Evolutionary conservation across 1,284 basidiomycete species (phyloP), one percentile per base, ranked within the genome.

Genomic region (Puccinia polysora): DNA sequence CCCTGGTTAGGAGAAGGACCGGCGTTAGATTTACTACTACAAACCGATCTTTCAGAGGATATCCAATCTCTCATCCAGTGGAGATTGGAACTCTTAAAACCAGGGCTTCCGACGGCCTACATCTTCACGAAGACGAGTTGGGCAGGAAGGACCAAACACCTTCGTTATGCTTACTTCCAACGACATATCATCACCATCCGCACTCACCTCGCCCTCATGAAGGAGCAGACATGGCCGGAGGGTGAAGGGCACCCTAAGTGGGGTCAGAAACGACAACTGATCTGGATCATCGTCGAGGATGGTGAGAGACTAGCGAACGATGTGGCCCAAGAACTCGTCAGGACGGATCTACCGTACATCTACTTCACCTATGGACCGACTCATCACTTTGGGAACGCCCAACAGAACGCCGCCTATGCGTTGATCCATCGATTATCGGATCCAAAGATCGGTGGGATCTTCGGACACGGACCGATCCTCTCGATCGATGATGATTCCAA

Each of bases 401-500:
- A 74, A 58, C 73, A 74, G 45, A 74, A 74, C 30, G 73, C 73
- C 23, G 73, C 73, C 20, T 72, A 72, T 64, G n/a, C 49, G 14
- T 15, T 74, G 10, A 74, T 74, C 34, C 65, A 74, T 40, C 36
- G 50, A n/a, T 70, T 74, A 23, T 59, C 62, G 14, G 55, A 58
- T 23, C 40, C 49, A 0, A 18, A 14, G 30, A n/a, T 30, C 15
- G 49, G 50, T 18, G 73, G 73, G 15, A 40, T 73, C 32, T 55
- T 74, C 18, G 63, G 71, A 12, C 53, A 65, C 18, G 74, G 74
- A 2, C 74, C 74, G 12, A 32, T 74, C 5, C 15, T 73, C 8
- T 69, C 65, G 34, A 72, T 73, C 36, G 74, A 74, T 49, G 74
- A 74, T 43, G 74, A 74, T 45, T 65, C 74, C 7, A 69, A 73